Conservation (phyloP, 1,284 basidiomycete genomes). For the Tilletia caries region DNA sequence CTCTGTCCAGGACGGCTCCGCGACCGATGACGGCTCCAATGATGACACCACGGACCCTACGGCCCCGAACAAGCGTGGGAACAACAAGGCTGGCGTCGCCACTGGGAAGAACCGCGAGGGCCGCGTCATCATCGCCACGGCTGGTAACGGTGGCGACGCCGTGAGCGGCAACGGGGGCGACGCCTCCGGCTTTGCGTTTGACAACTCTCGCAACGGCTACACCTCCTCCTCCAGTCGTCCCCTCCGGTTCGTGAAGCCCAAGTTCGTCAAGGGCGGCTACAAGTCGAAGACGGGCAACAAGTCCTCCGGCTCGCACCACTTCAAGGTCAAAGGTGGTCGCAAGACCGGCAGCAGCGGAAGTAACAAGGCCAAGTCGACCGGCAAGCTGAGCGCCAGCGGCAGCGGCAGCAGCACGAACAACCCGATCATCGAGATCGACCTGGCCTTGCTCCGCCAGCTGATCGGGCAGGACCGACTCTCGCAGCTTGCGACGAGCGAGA, state of each 20-base stretch:
- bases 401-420: neutral
- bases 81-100: neutral
- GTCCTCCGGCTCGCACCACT: neutral
- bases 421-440: constrained; percentile 8
- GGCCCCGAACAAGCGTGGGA: constrained; percentile 1
- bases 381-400: neutral
- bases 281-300: neutral
- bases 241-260: neutral
- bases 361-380: neutral
- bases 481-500: neutral
- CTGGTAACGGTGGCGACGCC: constrained; percentile 15
- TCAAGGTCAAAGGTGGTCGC: neutral
- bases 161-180: neutral
- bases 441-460: constrained; percentile 1
- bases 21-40: neutral
- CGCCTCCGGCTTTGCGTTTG: neutral
- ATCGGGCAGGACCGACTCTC: neutral
- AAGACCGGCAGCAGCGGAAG: neutral
- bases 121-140: constrained; percentile 15
- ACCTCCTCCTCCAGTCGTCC: neutral
- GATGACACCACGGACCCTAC: neutral
- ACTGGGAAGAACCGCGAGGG: constrained; percentile 5
- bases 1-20: no score
- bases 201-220: constrained; percentile 10
- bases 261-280: neutral